These are phyloP conservation scores for Lasiodiplodia sp. DNA, from an alignment of 2,329 filamentous ascomycete genomes.

Conservation along the genomic window DNA sequence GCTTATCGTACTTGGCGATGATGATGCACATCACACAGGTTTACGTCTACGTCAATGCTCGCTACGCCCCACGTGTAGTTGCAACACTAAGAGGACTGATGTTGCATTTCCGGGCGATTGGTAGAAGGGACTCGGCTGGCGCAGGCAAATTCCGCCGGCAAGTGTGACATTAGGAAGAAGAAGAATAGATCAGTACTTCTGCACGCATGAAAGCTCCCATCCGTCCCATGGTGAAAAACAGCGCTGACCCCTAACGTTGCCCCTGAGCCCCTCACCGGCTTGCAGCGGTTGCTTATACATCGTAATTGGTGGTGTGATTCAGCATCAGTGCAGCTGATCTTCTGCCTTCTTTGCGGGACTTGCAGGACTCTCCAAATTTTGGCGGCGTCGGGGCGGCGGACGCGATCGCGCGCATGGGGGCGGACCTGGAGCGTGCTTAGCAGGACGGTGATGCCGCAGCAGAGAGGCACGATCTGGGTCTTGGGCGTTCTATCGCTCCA, in stretches of 20 bases:
- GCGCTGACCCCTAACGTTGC: not conserved
- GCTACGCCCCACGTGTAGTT: not conserved
- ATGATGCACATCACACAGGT: not conserved
- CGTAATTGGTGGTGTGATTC: conserved; percentile 18
- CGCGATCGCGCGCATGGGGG: conserved; percentile 3
- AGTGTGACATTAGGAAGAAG: not conserved
- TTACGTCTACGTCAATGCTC: not conserved
- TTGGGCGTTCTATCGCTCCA: not conserved
- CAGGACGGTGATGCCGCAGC: conserved; percentile 3
- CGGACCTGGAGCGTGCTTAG: not conserved
- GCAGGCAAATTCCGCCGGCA: not conserved
- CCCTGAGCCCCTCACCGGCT: conserved; percentile 6
- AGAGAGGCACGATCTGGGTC: not conserved
- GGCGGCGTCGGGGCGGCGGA: not conserved
- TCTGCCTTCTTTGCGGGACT: not conserved
- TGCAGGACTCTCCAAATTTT: not conserved
- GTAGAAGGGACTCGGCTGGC: not conserved
- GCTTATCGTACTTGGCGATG: not conserved
- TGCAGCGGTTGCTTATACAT: not conserved
- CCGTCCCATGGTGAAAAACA: not conserved
- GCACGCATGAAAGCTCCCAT: not conserved
- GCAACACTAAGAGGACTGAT: not conserved
- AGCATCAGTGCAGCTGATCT: conserved; percentile 17
- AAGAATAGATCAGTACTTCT: not conserved
- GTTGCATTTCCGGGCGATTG: not conserved